A percentile compares a stretch with the other conserved stretches of the same genome.
Evolutionary conservation across 23 red algal species (phyloP).

Genomic region (Gracilaria gracilis): DNA sequence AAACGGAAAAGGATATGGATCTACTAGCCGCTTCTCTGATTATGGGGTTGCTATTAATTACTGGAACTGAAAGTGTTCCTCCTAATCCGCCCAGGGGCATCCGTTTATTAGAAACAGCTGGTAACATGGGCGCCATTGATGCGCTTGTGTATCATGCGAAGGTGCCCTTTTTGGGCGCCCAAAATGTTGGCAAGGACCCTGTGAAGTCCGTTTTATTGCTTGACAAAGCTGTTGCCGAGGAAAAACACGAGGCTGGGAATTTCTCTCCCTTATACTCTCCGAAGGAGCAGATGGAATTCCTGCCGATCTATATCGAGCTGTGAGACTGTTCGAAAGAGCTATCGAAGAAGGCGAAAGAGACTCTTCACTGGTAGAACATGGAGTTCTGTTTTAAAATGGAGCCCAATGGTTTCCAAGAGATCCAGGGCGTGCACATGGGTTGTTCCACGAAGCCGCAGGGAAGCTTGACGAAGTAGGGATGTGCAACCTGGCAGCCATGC

Average conservation of each 20-base stretch:
- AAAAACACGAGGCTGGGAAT: neutral
- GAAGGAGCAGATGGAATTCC: constrained; percentile 11
- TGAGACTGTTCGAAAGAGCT: neutral
- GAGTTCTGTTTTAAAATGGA: neutral
- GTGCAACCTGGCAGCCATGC: neutral
- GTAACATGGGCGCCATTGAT: neutral
- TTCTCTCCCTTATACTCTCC: neutral
- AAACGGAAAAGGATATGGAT: neutral
- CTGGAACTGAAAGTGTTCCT: neutral
- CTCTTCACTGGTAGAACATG: neutral
- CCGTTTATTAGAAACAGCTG: neutral
- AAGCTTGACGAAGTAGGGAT: neutral
- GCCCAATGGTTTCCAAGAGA: neutral
- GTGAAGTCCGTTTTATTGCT: neutral
- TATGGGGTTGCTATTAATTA: neutral
- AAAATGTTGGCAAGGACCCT: neutral
- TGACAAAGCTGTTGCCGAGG: neutral
- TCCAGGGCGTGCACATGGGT: neutral
- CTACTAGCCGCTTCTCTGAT: neutral
- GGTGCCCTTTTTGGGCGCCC: neutral
- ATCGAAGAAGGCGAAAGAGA: constrained; percentile 3
- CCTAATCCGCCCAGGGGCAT: neutral
- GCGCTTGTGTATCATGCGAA: neutral
- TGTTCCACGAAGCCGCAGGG: neutral
- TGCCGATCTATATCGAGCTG: neutral